Conservation (phyloP, 495 filamentous ascomycete genomes). For the Podospora anserina region DNA sequence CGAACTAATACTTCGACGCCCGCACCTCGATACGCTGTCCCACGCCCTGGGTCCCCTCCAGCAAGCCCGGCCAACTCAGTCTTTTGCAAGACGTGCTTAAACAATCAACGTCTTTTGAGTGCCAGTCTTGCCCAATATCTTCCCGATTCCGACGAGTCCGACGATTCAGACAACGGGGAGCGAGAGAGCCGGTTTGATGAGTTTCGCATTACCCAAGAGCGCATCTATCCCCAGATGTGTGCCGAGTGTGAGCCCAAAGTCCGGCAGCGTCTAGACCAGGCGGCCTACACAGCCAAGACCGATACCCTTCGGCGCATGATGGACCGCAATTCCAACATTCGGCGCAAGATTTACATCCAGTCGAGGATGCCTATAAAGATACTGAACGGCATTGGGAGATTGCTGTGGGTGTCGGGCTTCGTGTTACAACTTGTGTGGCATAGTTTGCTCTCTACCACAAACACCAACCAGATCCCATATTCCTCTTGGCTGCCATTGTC, state of each 20-base stretch:
- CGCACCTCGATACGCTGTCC: conserved; percentile 38
- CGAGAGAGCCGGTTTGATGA: conserved; percentile 52
- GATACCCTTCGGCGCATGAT: conserved; percentile 72
- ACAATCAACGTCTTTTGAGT: conserved; percentile 76
- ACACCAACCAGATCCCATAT: conserved; percentile 14
- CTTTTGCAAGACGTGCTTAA: conserved; percentile 76
- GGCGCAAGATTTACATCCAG: conserved; percentile 38
- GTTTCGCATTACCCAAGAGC: conserved; percentile 64
- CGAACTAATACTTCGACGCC: conserved; percentile 36
- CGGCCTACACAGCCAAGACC: conserved; percentile 74
- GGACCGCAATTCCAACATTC: conserved; percentile 53
- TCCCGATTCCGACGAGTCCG: conserved; percentile 54
- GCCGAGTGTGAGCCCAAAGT: conserved; percentile 67
- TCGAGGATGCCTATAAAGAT: conserved; percentile 48
- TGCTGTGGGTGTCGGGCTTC: conserved; percentile 54
- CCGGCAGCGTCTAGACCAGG: conserved; percentile 57
- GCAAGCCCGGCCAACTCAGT: conserved; percentile 35
- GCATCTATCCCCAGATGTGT: conserved; percentile 81
- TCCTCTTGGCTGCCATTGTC: conserved; percentile 28
- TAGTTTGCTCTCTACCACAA: conserved; percentile 19
- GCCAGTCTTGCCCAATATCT: conserved; percentile 65
- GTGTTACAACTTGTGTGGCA: conserved; percentile 53
- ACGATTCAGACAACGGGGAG: conserved; percentile 54
- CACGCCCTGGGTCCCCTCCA: conserved; percentile 32
- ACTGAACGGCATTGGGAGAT: conserved; percentile 43